Evolutionary conservation across 768 basidiomycete genomes (phyloP).

Genomic region (Cystofilobasidium macerans): DNA sequence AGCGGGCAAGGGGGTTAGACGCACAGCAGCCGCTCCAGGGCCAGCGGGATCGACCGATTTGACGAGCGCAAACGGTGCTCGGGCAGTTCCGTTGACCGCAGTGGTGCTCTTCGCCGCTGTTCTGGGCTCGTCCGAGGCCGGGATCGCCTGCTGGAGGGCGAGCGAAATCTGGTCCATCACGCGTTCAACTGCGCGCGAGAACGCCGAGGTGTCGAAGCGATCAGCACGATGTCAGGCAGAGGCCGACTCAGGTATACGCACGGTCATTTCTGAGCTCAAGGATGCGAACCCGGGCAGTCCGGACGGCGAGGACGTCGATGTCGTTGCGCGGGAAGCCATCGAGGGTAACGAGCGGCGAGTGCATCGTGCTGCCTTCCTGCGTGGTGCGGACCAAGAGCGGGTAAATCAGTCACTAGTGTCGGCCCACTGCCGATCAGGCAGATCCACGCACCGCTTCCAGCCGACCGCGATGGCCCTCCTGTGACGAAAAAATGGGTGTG

Average conservation of each 20-base stretch:
- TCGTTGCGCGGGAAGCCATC: conserved; percentile 26
- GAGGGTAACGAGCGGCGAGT: conserved; percentile 23
- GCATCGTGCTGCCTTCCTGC: conserved; percentile 26
- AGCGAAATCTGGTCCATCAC: conserved; percentile 19
- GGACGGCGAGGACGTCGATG: conserved; percentile 25
- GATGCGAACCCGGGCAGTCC: conserved; percentile 19
- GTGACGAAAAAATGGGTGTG: too few relatives aligned
- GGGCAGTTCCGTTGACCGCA: neutral
- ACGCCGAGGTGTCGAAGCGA: neutral
- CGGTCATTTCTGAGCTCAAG: conserved; percentile 26
- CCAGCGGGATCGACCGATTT: conserved; percentile 20
- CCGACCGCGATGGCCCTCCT: conserved; percentile 25
- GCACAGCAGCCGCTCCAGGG: conserved; percentile 18
- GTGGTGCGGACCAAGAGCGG: neutral
- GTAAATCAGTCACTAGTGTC: neutral
- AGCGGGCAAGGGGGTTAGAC: neutral
- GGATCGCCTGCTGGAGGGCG: conserved; percentile 24
- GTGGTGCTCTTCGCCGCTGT: neutral
- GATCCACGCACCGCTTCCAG: conserved; percentile 20
- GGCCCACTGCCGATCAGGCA: neutral
- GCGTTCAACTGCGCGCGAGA: conserved; percentile 10
- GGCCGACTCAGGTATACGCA: neutral
- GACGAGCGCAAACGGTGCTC: conserved; percentile 19
- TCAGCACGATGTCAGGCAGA: neutral
- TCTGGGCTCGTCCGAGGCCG: neutral